Evolutionary conservation across 306 rosid genomes (phyloP).

Genomic region (Cucurbita maxima): DNA sequence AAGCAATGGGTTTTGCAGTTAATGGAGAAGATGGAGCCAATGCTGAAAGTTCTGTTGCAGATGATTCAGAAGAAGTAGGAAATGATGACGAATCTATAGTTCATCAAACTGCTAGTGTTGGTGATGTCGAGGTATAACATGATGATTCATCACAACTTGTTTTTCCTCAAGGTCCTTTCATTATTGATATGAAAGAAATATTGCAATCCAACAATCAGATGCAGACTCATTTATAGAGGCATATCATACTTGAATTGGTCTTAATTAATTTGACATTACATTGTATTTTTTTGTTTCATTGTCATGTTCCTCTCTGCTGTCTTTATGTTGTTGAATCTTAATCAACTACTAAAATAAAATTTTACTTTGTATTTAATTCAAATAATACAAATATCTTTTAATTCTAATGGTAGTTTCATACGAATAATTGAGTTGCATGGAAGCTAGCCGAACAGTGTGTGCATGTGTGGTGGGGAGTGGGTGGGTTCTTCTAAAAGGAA

Average conservation of each 20-base stretch:
- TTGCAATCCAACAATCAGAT: background rate
- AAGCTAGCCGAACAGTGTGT: background rate
- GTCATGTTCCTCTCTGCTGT: background rate
- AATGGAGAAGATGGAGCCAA: constrained; percentile 57
- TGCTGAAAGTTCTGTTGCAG: constrained; percentile 51
- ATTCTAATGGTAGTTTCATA: background rate
- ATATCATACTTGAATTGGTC: background rate
- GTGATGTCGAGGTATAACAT: constrained; percentile 70
- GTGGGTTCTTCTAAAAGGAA: background rate
- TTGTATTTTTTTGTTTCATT: background rate
- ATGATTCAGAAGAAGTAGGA: constrained; percentile 70
- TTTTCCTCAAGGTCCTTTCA: background rate
- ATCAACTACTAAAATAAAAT: background rate
- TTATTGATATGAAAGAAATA: background rate
- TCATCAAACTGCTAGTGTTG: constrained; percentile 96
- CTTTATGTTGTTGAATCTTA: background rate
- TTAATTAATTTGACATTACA: background rate
- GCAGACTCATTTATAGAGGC: background rate
- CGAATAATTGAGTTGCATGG: background rate
- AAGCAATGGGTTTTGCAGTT: constrained; percentile 75
- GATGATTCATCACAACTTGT: background rate
- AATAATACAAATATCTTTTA: background rate
- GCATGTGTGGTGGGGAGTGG: background rate
- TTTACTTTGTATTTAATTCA: background rate
- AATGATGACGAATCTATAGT: constrained; percentile 91